Base-by-base conservation (phyloP, 345 rosid species). In the Brassica incana region DNA sequence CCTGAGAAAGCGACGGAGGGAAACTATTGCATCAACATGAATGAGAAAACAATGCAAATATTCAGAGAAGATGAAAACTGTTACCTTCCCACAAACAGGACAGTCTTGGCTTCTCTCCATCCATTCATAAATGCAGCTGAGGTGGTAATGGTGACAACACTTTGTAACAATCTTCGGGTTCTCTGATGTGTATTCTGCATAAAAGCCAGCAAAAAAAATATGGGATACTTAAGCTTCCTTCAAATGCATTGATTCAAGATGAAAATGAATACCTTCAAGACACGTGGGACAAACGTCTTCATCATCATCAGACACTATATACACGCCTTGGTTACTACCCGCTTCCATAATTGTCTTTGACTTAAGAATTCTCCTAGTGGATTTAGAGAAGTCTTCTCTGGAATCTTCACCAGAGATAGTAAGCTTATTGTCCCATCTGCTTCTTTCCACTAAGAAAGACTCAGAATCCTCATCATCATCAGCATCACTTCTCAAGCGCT, bases 41-140 rank as follows among this genome's bases (percentile, higher is more conserved):
- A 73, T 65, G 62, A 72, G 15, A 15, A 65, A 12, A 65, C 36
- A 72, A 65, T 27, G 61, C 33, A 78, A 71, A 27, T 71, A 12
- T 65, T 71, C 14, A 27, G 29, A 27, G 29, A 27, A 65, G 11
- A 71, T 5, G 43, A 63, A 67, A 71, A 38, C 38, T 36, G 61
- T 72, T 86, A 95, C 99, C 98, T 90, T 90, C 84, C 99, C 97
- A 77, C 99, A 95, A 67, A 93, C 95, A 35, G 99, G 98, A 80
- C 99, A 95, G 82, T 78, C 85, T 52, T 93, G 97, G 78, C 98
- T 95, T 91, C 99, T 91, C 87, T 95, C 99, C 97, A 89, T 93
- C 99, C 99, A 95, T 85, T 93, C 99, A 80, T 90, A 95, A 75
- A 95, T 95, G 87, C 99, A 95, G 82, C 98, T 89, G 33, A 95